Base-by-base conservation (phyloP, 2,329 filamentous ascomycete genomes). In the Colletotrichum abscissum region DNA sequence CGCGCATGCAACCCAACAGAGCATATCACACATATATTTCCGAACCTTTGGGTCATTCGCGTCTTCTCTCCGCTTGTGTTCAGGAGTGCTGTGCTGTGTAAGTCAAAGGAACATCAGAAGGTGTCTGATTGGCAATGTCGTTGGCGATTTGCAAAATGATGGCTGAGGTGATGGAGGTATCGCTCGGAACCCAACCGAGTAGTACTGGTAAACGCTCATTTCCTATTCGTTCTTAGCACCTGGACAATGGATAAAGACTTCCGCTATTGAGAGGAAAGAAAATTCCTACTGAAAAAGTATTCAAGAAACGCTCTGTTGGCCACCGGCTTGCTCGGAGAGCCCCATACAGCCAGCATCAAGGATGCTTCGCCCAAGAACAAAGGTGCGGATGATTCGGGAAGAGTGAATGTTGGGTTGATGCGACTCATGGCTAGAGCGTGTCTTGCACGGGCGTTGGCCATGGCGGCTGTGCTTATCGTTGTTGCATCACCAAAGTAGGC, bases 341-440 rank as follows among this genome's bases (percentile, higher is more conserved):
- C 88, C 64, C 89, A 86, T 0, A 82, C 83, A 14, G 88, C 79
- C n/a, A 89, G 80, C 1, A 85, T 85, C 3, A 87, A 87, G 4
- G 84, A 82, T 0, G 87, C 76, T 78, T 90, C 88, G 6, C 88
- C 88, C 0, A 86, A 76, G 68, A 84, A 87, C 72, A 88, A 88
- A 3, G 78, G 67, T 67, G 87, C 82, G 0, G 79, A 83, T 0
- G 76, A 78, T 0, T 79, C 72, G 0, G 84, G 84, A 79, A 90
- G 86, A 0, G 76, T 83, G 76, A 88, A 89, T 0, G 79, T 81
- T 0, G 88, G 87, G 74, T 90, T 90, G 52, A 77, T 81, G 81
- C 1, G 85, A 87, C 24, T 81, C 80, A 85, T 76, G 60, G 86
- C 82, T 4, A 87, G 84, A 1, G 80, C 83, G 11, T 1, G 86